Percentiles rank a stretch among this genome's conserved stretches.
Conservation (phyloP, 495 filamentous ascomycete genomes). For the Tuber borchii region DNA sequence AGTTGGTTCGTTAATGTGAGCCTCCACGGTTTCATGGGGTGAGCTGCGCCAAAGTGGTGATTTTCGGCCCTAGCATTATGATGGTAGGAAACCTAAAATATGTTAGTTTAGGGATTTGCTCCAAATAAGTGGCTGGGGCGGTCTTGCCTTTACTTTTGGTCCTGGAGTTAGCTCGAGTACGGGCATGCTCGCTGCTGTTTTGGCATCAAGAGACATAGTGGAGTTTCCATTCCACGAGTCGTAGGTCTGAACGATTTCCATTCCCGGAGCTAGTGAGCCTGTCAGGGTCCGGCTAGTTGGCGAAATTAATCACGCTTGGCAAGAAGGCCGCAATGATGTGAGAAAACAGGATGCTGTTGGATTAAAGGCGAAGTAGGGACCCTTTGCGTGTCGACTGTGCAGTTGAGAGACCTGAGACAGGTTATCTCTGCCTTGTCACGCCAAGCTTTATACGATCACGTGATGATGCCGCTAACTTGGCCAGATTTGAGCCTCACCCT, state of each 20-base stretch:
- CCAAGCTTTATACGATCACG: not conserved
- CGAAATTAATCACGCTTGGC: not conserved
- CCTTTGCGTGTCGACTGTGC: not conserved
- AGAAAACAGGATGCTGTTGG: not conserved
- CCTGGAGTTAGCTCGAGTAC: constrained; percentile 7
- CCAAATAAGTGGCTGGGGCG: not conserved
- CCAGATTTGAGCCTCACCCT: not conserved
- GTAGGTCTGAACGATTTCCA: constrained; percentile 38
- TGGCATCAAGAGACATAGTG: constrained; percentile 39
- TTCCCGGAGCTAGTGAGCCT: constrained; percentile 9
- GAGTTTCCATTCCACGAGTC: constrained; percentile 39
- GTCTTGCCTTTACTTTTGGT: constrained; percentile 8
- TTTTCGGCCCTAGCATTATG: constrained; percentile 91
- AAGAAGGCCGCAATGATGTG: not conserved
- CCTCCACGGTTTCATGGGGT: constrained; percentile 99
- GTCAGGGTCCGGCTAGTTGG: not conserved
- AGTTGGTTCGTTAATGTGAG: constrained; percentile 91
- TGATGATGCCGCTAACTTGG: not conserved
- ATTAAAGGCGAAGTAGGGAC: not conserved
- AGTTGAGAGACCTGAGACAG: not conserved
- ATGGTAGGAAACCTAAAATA: constrained; percentile 74
- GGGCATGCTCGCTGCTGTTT: constrained; percentile 35
- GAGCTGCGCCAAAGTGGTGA: constrained; percentile 88
- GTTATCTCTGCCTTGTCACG: not conserved
- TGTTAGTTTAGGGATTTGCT: not conserved